A percentile compares a stretch with the other conserved stretches of the same genome.
phyloP scores from a whole-genome alignment of 2,329 filamentous ascomycete genomes.

The Penicillium sp. region DNA sequence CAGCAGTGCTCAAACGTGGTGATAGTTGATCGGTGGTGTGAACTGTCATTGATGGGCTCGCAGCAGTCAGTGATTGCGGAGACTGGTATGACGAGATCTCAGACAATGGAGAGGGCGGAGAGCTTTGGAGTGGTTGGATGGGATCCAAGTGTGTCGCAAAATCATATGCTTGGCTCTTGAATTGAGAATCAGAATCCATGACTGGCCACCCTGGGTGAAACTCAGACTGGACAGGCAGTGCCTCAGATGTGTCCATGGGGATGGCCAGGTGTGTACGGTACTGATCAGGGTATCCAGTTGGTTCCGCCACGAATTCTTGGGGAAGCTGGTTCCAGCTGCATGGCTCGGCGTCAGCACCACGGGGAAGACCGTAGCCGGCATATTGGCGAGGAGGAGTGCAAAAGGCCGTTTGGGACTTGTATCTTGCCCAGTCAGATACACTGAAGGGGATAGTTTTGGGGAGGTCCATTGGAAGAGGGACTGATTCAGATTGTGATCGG shows the following conservation, averaged over 20 bases:
- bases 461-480: constrained; percentile 13
- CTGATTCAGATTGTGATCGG: constrained; percentile 19
- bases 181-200: background rate
- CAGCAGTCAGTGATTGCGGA: constrained; percentile 12
- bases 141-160: constrained; percentile 8
- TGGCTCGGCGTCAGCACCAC: background rate
- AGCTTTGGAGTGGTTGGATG: constrained; percentile 7
- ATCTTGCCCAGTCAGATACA: constrained; percentile 23
- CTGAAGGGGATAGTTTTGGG: constrained; percentile 16
- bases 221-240: background rate
- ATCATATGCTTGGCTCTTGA: background rate
- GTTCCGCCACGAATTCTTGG: background rate
- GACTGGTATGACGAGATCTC: constrained; percentile 24
- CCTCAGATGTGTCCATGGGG: background rate
- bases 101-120: constrained; percentile 21
- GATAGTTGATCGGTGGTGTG: constrained; percentile 22
- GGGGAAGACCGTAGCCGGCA: constrained; percentile 11
- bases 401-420: constrained; percentile 19
- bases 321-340: constrained; percentile 1
- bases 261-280: background rate
- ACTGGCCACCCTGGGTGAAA: background rate
- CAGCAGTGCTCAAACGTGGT: constrained; percentile 17
- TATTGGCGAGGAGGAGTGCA: constrained; percentile 17
- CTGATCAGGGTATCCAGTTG: background rate
- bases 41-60: constrained; percentile 4